Base-by-base conservation (phyloP, 768 basidiomycete genomes). In the Xanthoconium stramineum region DNA sequence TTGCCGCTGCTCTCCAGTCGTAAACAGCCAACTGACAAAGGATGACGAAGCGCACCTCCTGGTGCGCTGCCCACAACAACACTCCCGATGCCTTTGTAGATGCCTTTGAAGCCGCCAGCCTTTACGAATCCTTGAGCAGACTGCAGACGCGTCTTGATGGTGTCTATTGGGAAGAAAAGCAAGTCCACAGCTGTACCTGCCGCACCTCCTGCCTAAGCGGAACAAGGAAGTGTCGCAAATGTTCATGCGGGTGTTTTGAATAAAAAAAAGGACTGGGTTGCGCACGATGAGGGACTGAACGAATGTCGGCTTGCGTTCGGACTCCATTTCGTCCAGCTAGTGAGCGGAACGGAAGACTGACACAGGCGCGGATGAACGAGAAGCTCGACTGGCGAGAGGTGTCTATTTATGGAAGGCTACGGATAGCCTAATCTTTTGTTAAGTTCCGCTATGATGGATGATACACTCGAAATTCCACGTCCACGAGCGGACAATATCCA, bases 151-250 rank as follows among this genome's bases (percentile, higher is more conserved):
- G 97, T 98, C 75, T 99, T 99, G 69, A 98, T 74, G 1, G 96
- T 97, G 75, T 99, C 96, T 55, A 99, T 85, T 2, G 96, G 96
- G 71, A 94, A 99, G 76, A 99, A 95, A 20, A 97, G 81, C 44
- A 98, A 81, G 74, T 99, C 96, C 17, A 98, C 96, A 3, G 93
- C 81, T 9, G 92, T 89, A 29, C 96, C 96, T 33, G 97, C 93
- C n/a, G 87, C 70, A 20, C 89, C 95, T 28, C 96, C 94, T 42
- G 91, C 88, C 89, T 94, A 63, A 32, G 56, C 51, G 47, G 29
- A 44, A 38, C n/a, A 45, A 55, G 47, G 47, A 53, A 24, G 40
- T 38, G 36, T 61, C 52, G 47, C 29, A 28, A 52, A 57, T 54
- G 57, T 59, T 57, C 53, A 53, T 58, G 57, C n/a, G 39, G 40